Percentiles rank a stretch among this genome's conserved stretches.
Conservation (phyloP, 352 stramenopile genomes). For the Aphanomyces astaci region DNA sequence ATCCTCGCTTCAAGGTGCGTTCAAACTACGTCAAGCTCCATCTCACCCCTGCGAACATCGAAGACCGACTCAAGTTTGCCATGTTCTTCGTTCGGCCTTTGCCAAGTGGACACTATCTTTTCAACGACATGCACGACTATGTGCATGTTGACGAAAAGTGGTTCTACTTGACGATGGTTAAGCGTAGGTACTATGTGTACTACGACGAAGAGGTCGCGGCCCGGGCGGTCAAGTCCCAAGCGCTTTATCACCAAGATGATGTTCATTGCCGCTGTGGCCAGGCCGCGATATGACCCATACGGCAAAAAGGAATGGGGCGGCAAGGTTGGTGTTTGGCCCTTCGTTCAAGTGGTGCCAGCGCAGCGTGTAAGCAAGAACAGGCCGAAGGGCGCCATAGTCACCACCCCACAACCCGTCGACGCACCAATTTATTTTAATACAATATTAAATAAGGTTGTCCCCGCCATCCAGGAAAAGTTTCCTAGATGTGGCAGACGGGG, state of each 20-base stretch:
- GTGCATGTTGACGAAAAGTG: no score
- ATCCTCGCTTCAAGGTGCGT: neutral
- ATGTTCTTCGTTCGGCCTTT: no score
- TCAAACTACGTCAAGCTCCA: conserved; percentile 1
- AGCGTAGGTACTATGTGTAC: no score
- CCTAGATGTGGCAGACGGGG: neutral
- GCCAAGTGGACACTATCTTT: no score
- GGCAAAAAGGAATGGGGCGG: neutral
- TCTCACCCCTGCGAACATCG: neutral
- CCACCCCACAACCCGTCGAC: neutral
- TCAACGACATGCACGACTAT: no score
- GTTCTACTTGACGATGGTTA: no score
- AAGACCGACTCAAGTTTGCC: no score
- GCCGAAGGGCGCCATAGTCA: neutral
- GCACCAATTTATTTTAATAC: neutral
- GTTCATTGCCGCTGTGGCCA: conserved; percentile 25
- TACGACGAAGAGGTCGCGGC: no score
- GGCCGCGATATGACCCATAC: neutral
- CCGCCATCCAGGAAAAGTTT: neutral
- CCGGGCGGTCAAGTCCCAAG: neutral
- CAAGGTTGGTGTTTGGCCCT: neutral
- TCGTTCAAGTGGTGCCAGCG: no score
- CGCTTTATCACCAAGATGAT: conserved; percentile 31
- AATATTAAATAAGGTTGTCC: neutral
- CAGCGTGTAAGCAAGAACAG: neutral